Evolutionary conservation across 305 asterid species (phyloP).

Genomic region (Solanum chacoense): DNA sequence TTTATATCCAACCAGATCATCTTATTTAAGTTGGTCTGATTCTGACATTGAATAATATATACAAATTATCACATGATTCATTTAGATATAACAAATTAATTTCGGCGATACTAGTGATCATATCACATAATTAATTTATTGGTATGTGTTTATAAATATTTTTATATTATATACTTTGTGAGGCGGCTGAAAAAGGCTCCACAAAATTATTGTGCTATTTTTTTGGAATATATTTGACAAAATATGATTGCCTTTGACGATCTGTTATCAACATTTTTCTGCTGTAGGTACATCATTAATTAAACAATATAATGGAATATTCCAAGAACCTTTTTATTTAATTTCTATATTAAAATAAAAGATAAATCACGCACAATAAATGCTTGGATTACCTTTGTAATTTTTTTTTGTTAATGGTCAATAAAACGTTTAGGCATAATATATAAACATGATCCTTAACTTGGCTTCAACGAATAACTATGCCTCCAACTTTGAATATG

Average conservation of each 20-base stretch:
- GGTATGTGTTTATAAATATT: neutral
- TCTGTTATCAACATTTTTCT: neutral
- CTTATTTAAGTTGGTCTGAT: neutral
- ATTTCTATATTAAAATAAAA: neutral
- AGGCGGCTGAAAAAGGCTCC: neutral
- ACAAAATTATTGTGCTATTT: neutral
- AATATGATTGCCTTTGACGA: neutral
- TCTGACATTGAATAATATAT: neutral
- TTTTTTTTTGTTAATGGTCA: too few relatives aligned
- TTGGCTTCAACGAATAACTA: too few relatives aligned
- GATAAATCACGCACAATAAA: neutral
- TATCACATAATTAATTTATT: neutral
- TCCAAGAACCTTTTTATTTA: neutral
- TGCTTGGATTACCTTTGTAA: neutral
- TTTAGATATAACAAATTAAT: neutral
- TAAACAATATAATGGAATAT: neutral
- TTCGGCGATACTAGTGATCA: neutral
- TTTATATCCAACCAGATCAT: too few relatives aligned
- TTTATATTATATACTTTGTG: neutral
- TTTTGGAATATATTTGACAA: neutral
- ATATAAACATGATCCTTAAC: too few relatives aligned
- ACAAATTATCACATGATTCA: neutral
- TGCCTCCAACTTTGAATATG: too few relatives aligned
- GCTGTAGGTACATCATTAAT: neutral
- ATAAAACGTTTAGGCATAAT: too few relatives aligned